These are phyloP conservation scores for Carallia pectinifolia DNA, from an alignment of 345 rosid genomes.

Conservation along the genomic window DNA sequence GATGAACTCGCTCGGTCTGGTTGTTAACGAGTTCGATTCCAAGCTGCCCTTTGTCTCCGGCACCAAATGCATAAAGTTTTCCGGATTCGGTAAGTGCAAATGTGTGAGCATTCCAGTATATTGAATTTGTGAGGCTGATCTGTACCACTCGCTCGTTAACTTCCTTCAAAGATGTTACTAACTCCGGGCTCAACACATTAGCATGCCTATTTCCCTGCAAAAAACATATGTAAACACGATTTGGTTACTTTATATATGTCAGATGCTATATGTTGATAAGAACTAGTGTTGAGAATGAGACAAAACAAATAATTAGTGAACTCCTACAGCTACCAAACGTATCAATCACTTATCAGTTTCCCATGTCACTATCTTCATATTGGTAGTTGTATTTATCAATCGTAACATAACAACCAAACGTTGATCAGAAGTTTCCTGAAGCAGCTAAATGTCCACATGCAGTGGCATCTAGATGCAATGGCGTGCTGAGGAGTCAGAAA, in stretches of 20 bases:
- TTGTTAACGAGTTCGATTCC: slow-evolving; percentile 63
- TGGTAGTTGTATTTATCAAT: background rate
- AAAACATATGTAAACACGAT: background rate
- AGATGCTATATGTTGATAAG: too few relatives aligned
- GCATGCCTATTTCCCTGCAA: slow-evolving; percentile 62
- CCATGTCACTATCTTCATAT: background rate
- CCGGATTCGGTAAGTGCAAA: slow-evolving; percentile 87
- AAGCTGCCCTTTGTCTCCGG: slow-evolving; percentile 95
- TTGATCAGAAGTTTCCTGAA: background rate
- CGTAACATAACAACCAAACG: background rate
- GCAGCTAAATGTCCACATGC: background rate
- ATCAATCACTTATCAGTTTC: background rate
- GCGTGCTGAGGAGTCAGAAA: too few relatives aligned
- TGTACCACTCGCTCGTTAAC: slow-evolving; percentile 74
- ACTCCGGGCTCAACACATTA: slow-evolving; percentile 63
- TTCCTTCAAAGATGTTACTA: slow-evolving; percentile 70
- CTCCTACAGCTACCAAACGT: too few relatives aligned
- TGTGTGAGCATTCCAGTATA: slow-evolving; percentile 84
- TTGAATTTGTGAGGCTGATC: slow-evolving; percentile 80
- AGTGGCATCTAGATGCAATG: background rate
- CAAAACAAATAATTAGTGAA: background rate
- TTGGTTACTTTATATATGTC: background rate
- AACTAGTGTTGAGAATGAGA: too few relatives aligned
- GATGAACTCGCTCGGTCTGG: slow-evolving; percentile 73
- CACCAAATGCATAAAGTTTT: slow-evolving; percentile 79